Base-by-base conservation (phyloP, 192 early-diverging fungal species). In the Backusella circina region DNA sequence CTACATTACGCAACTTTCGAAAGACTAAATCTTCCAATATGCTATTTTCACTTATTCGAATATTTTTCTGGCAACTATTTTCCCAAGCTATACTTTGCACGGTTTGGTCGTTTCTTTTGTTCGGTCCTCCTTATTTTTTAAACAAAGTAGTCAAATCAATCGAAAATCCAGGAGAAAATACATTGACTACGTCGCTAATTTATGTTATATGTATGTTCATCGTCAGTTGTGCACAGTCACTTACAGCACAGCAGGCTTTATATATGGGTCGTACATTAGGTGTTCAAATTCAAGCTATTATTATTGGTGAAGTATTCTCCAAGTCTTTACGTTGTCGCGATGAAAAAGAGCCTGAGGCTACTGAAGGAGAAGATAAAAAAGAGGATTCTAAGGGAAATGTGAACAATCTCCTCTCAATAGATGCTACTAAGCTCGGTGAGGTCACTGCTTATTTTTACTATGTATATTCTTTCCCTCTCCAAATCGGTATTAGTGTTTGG, bases 191-290 rank as follows among this genome's bases (percentile, higher is more conserved):
- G 1, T 85, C 89, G 1, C 90, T 87, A 54, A 65, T 88, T 32
- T 90, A 89, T 66, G 89, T 88, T 0, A 77, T 89, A 38, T 87
- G 87, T 32, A 73, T 94, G 38, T 82, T 91, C 54, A 30, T 90
- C 31, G 80, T 81, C 8, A 78, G 74, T 5, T 36, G 77, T 3
- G 47, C 84, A 6, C 84, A 85, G 28, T 85, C 87, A 16, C 57
- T 85, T 12, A 39, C 80, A 36, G 68, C 80, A n/a, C 86, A 88
- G 67, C 84, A 87, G 72, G 79, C 85, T 0, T 81, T 92, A 38
- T 89, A 87, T 76, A 88, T 86, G 51, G 92, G 92, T 33, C 85
- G 92, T 10, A 84, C 85, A 13, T 79, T 92, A 21, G 82, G 86
- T 70, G 76, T 92, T 39, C 88, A 87, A 9, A 54, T 89, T 54